Evolutionary conservation across 495 filamentous ascomycete species (phyloP), one percentile per base, ranked within the genome.

Genomic region (Hypomontagnella submonticulosa): DNA sequence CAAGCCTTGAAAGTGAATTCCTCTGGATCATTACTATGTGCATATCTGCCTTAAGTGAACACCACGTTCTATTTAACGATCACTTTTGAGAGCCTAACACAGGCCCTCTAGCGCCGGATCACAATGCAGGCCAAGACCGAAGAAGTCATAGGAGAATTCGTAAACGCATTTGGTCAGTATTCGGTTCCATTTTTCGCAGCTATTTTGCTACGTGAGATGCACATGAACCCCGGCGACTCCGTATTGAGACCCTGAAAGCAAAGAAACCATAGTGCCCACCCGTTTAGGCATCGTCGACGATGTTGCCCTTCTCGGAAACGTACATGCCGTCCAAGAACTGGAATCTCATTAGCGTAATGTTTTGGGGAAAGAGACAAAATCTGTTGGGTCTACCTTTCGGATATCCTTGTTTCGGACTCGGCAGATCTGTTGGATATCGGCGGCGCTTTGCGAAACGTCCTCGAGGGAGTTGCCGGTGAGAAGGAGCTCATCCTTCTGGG

Each of bases 341-440:
- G 3, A 50, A 12, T n/a, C n/a, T n/a, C n/a, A n/a, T n/a, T n/a
- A n/a, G n/a, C n/a, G n/a, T n/a, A n/a, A n/a, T n/a, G n/a, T n/a
- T n/a, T n/a, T 13, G 36, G 9, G 36, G n/a, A 13, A 16, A n/a
- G 1, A 1, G 13, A 3, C 32, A 18, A n/a, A 15, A 23, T 36
- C 37, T 12, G 34, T 15, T 9, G n/a, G 62, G 42, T 57, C 47
- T 63, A 96, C 92, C 92, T 98, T 97, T 83, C 96, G 93, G 85
- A 99, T 98, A 97, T 99, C 95, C 92, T 99, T 99, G 89, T 99
- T 98, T 76, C 91, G 87, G 80, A 97, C 95, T 82, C 90, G 85
- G 90, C 95, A 99, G 82, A 94, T 92, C 83, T 99, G 95, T 87
- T 99, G 95, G 80, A 99, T 97, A 78, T 98, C 95, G 76, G 95